Evolutionary conservation across 2,329 filamentous ascomycete species (phyloP).

Genomic region (Penicillium sp.): DNA sequence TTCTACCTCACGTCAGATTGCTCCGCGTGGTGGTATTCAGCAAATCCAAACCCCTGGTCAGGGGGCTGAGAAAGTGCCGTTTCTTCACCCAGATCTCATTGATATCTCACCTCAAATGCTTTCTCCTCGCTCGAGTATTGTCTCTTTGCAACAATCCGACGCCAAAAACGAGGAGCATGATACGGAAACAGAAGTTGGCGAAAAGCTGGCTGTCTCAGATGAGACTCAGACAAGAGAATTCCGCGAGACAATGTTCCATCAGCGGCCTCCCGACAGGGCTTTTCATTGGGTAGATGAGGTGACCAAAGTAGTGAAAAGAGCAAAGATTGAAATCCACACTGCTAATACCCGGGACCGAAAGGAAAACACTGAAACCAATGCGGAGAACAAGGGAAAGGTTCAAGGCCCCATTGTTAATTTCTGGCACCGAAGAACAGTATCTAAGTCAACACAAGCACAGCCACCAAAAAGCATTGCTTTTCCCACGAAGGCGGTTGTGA

Average conservation of each 20-base stretch:
- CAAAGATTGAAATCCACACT: neutral
- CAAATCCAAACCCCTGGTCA: neutral
- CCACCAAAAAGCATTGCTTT: neutral
- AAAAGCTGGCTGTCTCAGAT: neutral
- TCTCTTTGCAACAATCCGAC: neutral
- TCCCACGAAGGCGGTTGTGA: neutral
- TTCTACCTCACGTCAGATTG: neutral
- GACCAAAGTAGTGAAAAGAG: neutral
- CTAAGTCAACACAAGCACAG: neutral
- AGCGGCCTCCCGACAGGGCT: neutral
- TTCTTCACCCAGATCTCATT: slow-evolving; percentile 3
- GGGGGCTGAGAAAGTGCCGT: neutral
- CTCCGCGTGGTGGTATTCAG: neutral
- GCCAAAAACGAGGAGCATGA: neutral
- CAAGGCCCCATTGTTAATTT: neutral
- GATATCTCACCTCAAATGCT: slow-evolving; percentile 2
- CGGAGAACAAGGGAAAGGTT: neutral
- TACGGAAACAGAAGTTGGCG: neutral
- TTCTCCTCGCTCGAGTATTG: neutral
- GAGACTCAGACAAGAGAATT: slow-evolving; percentile 1
- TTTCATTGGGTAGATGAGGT: neutral
- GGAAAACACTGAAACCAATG: neutral
- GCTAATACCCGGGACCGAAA: neutral
- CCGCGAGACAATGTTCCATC: slow-evolving; percentile 5
- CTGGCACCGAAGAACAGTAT: neutral